Evolutionary conservation across 345 rosid genomes (phyloP).

Genomic region (Eucalyptus victrix): DNA sequence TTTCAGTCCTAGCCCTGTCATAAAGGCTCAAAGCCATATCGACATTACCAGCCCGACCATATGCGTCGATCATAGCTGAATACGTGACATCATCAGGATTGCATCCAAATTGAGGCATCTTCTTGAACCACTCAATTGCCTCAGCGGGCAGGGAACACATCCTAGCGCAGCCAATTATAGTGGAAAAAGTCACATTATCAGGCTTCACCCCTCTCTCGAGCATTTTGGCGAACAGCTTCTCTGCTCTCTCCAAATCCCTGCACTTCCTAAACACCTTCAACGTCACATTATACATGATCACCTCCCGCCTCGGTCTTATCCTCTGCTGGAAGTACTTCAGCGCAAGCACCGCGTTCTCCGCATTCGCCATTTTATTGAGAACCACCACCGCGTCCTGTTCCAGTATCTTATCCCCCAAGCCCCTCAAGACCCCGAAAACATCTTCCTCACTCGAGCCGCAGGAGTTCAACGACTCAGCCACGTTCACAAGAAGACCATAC

Average conservation of each 20-base stretch:
- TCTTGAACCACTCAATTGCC: constrained; percentile 91
- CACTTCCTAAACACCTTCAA: constrained; percentile 61
- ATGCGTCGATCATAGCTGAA: constrained; percentile 73
- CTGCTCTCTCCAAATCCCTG: constrained; percentile 46
- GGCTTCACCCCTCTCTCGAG: constrained; percentile 54
- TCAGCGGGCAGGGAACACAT: constrained; percentile 34
- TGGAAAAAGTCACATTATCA: constrained; percentile 64
- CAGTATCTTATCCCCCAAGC: constrained; percentile 32
- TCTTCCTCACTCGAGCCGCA: constrained; percentile 24
- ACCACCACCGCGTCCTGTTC: constrained; percentile 82
- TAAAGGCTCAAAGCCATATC: constrained; percentile 77
- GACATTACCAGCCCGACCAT: constrained; percentile 64
- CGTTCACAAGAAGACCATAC: constrained; percentile 54
- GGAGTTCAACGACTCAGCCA: constrained; percentile 46
- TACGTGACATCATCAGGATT: constrained; percentile 60
- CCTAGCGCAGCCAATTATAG: constrained; percentile 70
- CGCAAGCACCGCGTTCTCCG: constrained; percentile 47
- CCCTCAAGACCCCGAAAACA: constrained; percentile 25
- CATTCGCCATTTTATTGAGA: constrained; percentile 72
- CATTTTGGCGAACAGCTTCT: constrained; percentile 75
- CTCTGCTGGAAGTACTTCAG: constrained; percentile 34
- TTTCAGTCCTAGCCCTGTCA: constrained; percentile 82
- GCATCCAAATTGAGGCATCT: constrained; percentile 53
- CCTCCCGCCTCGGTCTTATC: constrained; percentile 29
- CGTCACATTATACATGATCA: constrained; percentile 71